Base-by-base conservation (phyloP, 139 green algal species). In the Chlamydomonas sphaeroides region DNA sequence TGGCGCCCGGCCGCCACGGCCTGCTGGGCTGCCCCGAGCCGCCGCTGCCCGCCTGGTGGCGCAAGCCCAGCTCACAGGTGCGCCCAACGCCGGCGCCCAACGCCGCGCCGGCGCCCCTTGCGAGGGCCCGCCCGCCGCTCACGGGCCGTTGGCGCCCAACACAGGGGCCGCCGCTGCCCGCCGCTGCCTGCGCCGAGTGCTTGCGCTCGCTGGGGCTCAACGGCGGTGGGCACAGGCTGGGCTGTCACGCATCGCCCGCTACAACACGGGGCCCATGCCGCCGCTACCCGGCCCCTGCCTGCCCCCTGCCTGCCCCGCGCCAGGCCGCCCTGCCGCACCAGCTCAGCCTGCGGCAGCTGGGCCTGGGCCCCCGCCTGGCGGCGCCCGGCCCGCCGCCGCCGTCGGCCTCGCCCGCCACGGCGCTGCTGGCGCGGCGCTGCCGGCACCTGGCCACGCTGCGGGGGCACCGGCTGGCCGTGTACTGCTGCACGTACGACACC, bases 401-500 rank as follows among this genome's bases (percentile, higher is more conserved):
- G 35, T 17, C 25, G 69, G 11, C 20, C 2, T 35, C 30, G 7
- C 59, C 59, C 59, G n/a, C 59, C 53, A 83, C 45, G 32, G 68
- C 8, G 30, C 53, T n/a, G n/a, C 35, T 63, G 53, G 71, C n/a
- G 36, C 72, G 21, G 38, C 68, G 38, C 26, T 71, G 92, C 71
- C 45, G 74, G 51, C 89, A 95, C 80, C 86, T 91, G 51, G 80
- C 61, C 8, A 96, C 93, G 23, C 69, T 93, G 33, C 88, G 94
- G 18, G 95, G 93, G 2, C 95, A 98, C 80, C 86, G 85, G 14
- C 83, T 88, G 5, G 90, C 91, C 0, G 91, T 94, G n/a, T 98
- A 97, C 87, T 95, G 90, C 81, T 65, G 95, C 30, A 66, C 84
- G 11, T 93, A 91, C 80, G 93, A 95, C 89, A 78, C 78, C 32